Percentiles rank a stretch among this genome's conserved stretches.
Conservation (phyloP, 345 rosid genomes). For the Heritiera littoralis region DNA sequence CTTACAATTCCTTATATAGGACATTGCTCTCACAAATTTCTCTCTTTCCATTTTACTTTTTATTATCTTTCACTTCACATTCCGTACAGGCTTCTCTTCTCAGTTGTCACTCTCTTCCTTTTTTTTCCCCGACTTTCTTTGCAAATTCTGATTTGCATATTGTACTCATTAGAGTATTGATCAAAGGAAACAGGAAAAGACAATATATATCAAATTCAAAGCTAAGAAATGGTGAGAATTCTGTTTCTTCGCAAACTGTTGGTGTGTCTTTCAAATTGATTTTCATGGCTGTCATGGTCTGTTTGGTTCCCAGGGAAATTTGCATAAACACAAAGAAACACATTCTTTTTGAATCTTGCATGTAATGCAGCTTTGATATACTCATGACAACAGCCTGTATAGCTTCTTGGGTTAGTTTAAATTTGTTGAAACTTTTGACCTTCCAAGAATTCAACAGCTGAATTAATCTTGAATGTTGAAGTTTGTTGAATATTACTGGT, state of each 20-base stretch:
- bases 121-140: neutral
- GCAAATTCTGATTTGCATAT: neutral
- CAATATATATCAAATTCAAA: neutral
- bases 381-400: neutral
- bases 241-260: neutral
- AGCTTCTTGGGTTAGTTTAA: neutral
- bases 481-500: neutral
- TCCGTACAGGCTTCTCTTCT: neutral
- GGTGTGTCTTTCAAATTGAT: neutral
- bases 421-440: neutral
- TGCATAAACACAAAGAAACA: neutral
- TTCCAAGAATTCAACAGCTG: conserved; percentile 7
- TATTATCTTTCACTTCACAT: conserved; percentile 7
- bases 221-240: conserved; percentile 18
- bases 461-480: neutral
- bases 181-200: neutral
- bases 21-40: neutral
- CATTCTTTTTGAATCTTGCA: neutral
- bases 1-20: neutral
- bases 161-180: neutral
- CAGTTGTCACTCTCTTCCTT: neutral
- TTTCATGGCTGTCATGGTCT: neutral
- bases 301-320: conserved; percentile 18
- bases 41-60: conserved; percentile 1
- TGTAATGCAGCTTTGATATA: neutral